Evolutionary conservation across 345 rosid genomes (phyloP).

Genomic region (Pistacia atlantica): DNA sequence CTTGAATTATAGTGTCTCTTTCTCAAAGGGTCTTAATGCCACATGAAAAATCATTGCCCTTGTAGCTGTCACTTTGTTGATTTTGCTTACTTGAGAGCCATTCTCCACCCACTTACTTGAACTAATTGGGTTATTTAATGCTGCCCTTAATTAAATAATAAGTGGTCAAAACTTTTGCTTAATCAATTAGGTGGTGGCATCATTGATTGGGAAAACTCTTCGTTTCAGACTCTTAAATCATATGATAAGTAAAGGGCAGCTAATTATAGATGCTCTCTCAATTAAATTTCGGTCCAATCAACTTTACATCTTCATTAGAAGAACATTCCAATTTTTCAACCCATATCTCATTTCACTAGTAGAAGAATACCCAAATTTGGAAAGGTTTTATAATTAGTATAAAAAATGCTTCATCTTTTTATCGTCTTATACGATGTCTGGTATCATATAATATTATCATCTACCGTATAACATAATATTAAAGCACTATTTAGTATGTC

Average conservation of each 20-base stretch:
- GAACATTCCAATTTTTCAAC: no score
- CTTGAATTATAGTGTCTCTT: not conserved
- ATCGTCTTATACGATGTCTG: no score
- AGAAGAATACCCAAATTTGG: no score
- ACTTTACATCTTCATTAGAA: no score
- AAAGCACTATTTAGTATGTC: no score
- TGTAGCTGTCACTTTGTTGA: constrained; percentile 6
- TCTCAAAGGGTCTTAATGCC: constrained; percentile 15
- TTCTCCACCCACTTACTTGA: not conserved
- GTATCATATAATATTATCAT: no score
- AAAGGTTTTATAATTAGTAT: no score
- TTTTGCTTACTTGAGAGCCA: not conserved
- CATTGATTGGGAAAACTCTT: not conserved
- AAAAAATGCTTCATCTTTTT: no score
- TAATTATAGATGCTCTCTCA: no score
- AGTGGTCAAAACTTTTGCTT: not conserved
- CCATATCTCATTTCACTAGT: no score
- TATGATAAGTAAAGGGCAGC: not conserved
- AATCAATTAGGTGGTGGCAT: not conserved
- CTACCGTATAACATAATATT: no score
- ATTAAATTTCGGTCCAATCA: no score
- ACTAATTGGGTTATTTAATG: not conserved
- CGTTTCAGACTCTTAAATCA: not conserved
- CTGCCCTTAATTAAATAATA: not conserved
- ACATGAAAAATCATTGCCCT: constrained; percentile 22